A percentile compares a stretch with the other conserved stretches of the same genome.
phyloP scores from a whole-genome alignment of 306 rosid genomes.

The Citrullus colocynthis region DNA sequence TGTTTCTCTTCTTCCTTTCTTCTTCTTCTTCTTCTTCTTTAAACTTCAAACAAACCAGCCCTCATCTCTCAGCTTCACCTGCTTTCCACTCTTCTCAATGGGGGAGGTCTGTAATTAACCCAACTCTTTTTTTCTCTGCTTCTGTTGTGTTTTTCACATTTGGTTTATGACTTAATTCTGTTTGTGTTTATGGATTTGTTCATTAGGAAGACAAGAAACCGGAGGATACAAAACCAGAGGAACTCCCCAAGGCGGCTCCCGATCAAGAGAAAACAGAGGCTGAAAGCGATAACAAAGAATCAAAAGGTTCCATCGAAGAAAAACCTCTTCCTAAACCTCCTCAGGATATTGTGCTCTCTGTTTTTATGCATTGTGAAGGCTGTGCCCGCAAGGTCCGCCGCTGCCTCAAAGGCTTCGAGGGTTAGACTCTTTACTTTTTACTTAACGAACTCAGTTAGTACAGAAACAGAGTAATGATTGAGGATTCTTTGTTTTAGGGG shows the following conservation, averaged over 20 bases:
- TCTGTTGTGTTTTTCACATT: neutral
- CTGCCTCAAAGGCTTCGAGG: constrained; percentile 66
- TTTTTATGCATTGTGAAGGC: constrained; percentile 94
- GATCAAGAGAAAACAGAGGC: constrained; percentile 15
- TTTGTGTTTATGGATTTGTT: neutral
- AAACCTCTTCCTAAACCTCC: constrained; percentile 28
- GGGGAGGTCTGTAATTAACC: neutral
- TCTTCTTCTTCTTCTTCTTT: neutral
- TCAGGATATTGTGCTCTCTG: constrained; percentile 61
- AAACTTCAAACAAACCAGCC: neutral
- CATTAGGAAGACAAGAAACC: constrained; percentile 25
- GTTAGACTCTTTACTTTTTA: constrained; percentile 11
- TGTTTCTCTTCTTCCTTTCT: neutral
- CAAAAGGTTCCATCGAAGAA: constrained; percentile 11
- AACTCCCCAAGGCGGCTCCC: constrained; percentile 15
- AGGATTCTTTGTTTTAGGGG: constrained; percentile 31
- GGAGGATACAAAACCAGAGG: constrained; percentile 37
- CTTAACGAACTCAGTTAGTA: neutral
- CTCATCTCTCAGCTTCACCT: neutral
- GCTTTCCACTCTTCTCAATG: neutral
- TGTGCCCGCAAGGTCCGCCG: constrained; percentile 89
- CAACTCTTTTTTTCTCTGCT: neutral
- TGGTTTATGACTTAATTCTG: neutral
- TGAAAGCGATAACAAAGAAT: constrained; percentile 14
- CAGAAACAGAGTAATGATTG: neutral